Base-by-base conservation (phyloP, 2,329 filamentous ascomycete genomes). In the Ophiocordyceps camponoti-rufipedis region DNA sequence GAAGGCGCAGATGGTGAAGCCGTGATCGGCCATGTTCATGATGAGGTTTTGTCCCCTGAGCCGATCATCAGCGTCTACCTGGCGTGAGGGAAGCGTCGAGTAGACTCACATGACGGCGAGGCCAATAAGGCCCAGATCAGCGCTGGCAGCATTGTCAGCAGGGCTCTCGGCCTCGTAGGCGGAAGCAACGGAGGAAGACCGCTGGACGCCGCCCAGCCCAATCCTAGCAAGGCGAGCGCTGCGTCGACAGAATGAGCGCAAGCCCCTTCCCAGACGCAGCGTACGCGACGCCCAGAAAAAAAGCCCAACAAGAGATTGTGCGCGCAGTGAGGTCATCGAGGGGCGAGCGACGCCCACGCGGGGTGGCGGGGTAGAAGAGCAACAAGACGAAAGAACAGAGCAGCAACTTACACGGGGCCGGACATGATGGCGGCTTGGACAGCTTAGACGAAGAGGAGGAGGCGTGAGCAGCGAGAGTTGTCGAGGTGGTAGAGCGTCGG, bases 1-100 rank as follows among this genome's bases (percentile, higher is more conserved):
- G 80, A 84, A 98, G 57, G 89, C 91, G 69, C 89, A 84, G 62
- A 98, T 85, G 64, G 86, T 96, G 79, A 93, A 96, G 62, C 88
- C 83, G 59, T 89, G 79, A 66, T 91, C 85, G 58, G 85, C 85
- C 71, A 82, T 85, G 68, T 91, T 91, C 62, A 91, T 69, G 66
- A 91, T 88, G 68, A 91, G 71, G 72, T 89, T 91, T 74, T 88
- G 82, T 65, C 74, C 77, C 77, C 73, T 76, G 51, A 55, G 51
- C 44, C 49, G 39, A 31, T 10, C 23, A 31, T 16, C 41, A 42
- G 14, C 11, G 13, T 23, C 31, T 46, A 31, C 44, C 10, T 42
- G 44, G 42, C 39, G 31, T 39, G 43, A 44, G 18, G 38, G 14
- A 35, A 43, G 45, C 38, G 33, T 41, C 16, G 46, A n/a, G 19